These are phyloP conservation scores for Fusarium chaquense DNA, from an alignment of 2,329 filamentous ascomycete genomes.

Conservation along the genomic window DNA sequence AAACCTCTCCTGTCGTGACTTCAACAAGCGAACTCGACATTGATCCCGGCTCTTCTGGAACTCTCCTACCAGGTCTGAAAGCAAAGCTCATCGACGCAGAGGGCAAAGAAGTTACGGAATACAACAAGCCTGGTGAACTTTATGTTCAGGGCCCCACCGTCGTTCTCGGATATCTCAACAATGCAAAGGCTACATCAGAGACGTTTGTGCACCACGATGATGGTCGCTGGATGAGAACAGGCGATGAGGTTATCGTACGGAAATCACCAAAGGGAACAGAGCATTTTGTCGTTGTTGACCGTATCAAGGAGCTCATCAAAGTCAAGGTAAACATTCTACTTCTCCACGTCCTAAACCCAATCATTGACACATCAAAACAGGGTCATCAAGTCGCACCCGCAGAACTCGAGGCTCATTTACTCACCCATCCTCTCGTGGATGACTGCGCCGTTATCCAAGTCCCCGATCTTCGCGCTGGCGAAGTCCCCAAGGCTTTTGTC, in stretches of 20 bases:
- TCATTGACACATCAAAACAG: conserved; percentile 51
- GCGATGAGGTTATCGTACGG: conserved; percentile 82
- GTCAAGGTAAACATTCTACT: conserved; percentile 69
- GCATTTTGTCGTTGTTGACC: conserved; percentile 87
- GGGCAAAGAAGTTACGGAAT: conserved; percentile 74
- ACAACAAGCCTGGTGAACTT: conserved; percentile 83
- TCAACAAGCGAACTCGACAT: conserved; percentile 69
- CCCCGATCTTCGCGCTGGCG: conserved; percentile 68
- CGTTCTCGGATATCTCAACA: conserved; percentile 86
- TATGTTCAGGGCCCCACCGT: conserved; percentile 81
- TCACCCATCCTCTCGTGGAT: conserved; percentile 75
- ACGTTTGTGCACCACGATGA: conserved; percentile 78
- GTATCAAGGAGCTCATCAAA: conserved; percentile 78
- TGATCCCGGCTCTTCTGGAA: conserved; percentile 76
- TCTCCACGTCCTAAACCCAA: fast-evolving
- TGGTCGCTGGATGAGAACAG: conserved; percentile 82
- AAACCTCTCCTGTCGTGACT: conserved; percentile 76
- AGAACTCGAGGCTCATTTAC: conserved; percentile 80
- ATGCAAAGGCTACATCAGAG: conserved; percentile 83
- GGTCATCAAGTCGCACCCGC: conserved; percentile 83
- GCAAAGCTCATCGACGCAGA: conserved; percentile 74
- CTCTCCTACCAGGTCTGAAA: conserved; percentile 71
- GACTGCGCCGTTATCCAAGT: conserved; percentile 83
- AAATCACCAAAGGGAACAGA: conserved; percentile 75
- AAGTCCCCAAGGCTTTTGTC: conserved; percentile 73